Percentiles rank a stretch among this genome's conserved stretches.
phyloP scores from a whole-genome alignment of 768 basidiomycete species.

The Hirschioporus abietinus region DNA sequence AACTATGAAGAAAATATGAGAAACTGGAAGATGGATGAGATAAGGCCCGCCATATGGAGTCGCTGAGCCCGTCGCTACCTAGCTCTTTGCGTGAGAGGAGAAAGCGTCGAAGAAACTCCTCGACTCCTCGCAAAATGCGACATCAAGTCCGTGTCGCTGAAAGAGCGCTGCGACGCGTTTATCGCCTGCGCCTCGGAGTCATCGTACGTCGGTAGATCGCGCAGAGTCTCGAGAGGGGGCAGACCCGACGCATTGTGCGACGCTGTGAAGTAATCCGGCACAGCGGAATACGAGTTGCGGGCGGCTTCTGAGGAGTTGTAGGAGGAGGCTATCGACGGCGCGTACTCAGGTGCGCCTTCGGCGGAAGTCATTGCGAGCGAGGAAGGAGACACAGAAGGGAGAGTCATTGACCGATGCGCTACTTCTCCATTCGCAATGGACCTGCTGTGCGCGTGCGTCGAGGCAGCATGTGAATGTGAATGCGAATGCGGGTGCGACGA shows the following conservation, averaged over 20 bases:
- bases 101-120: not conserved
- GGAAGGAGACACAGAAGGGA: not conserved
- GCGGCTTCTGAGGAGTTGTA: not conserved
- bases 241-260: not conserved
- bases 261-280: not conserved
- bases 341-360: not conserved
- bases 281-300: not conserved
- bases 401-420: not conserved
- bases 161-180: not conserved
- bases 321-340: not conserved
- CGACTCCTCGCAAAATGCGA: not conserved
- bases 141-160: not conserved
- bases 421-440: not conserved
- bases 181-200: not conserved
- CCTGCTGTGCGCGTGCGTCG: not conserved
- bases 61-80: not conserved
- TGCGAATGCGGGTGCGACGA: conserved; percentile 22
- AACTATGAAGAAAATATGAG: not conserved
- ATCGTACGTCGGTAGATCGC: conserved; percentile 5
- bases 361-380: not conserved
- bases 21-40: too few species aligned
- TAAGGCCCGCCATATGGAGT: too few species aligned
- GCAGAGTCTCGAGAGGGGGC: conserved; percentile 2
- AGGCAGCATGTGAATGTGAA: conserved; percentile 6
- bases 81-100: not conserved